Base-by-base conservation (phyloP, 192 early-diverging fungal genomes). In the Linnemannia schmuckeri region DNA sequence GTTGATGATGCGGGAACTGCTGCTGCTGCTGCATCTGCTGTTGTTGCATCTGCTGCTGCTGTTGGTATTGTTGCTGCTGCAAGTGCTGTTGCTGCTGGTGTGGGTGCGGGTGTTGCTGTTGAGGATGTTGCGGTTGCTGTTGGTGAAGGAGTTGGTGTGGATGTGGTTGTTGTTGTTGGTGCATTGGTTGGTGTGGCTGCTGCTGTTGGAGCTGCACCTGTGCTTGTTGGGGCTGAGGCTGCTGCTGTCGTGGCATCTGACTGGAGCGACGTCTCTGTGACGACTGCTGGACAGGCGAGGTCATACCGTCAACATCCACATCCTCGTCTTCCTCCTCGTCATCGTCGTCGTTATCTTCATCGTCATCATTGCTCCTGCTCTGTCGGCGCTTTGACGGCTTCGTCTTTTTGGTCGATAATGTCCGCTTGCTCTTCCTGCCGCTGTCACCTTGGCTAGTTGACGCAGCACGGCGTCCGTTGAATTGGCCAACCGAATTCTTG, bases 271-370 rank as follows among this genome's bases (percentile, higher is more conserved):
- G 75, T 40, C 85, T 54, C 20, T 78, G 85, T 38, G 81, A 66
- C 22, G 76, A 44, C 10, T 49, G 66, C n/a, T 80, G 79, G 33
- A 49, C 71, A 41, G 78, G 84, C 15, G 84, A 81, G 42, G 84
- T 74, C 18, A 86, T 46, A 44, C 84, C 84, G 35, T 86, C 84
- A n/a, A 86, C 75, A 37, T 85, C 83, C 17, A 85, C 78, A 20
- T 86, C 84, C 38, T 76, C 77, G 22, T 85, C 83, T 18, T 85
- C 75, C 5, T 81, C 84, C 9, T 77, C 76, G 13, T 77, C 84
- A 6, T 87, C 85, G 5, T 80, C 74, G 0, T 87, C 85, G 24
- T 55, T 75, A 12, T 86, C 79, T 6, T 81, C 79, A 42, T 80
- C 80, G 63, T 87, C 57, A 24, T 71, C 84, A 12, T 61, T 71